These are phyloP conservation scores for Colletotrichum somersetense DNA, from an alignment of 2,329 filamentous ascomycete species.

Conservation along the genomic window DNA sequence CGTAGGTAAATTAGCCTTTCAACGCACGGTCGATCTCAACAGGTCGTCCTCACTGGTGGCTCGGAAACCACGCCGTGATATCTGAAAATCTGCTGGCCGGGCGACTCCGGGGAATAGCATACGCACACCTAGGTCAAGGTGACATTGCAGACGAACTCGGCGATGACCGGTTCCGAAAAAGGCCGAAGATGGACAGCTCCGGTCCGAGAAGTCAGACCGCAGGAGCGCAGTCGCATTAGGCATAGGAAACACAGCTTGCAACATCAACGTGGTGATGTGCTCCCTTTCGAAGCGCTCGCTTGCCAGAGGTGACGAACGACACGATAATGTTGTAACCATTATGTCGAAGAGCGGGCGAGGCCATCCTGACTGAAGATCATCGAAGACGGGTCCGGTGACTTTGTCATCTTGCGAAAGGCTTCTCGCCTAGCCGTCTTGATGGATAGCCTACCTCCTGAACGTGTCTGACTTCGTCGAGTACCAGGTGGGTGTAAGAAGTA, in stretches of 20 bases:
- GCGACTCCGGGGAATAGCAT: too few relatives aligned
- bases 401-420: constrained; percentile 43
- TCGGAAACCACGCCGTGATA: constrained; percentile 41
- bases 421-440: constrained; percentile 42
- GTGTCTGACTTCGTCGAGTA: constrained; percentile 16
- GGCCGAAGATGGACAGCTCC: constrained; percentile 21
- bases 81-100: background rate
- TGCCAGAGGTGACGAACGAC: background rate
- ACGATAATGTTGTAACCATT: constrained; percentile 45
- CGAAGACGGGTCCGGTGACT: constrained; percentile 43
- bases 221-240: background rate
- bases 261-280: background rate
- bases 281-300: background rate
- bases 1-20: constrained; percentile 34
- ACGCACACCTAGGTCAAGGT: too few relatives aligned
- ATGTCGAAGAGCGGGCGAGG: constrained; percentile 44
- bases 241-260: background rate
- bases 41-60: constrained; percentile 44
- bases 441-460: constrained; percentile 37
- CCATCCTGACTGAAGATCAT: constrained; percentile 43
- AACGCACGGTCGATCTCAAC: background rate
- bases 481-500: background rate
- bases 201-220: constrained; percentile 33
- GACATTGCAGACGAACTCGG: constrained; percentile 4
- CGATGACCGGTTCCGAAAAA: background rate